These are phyloP conservation scores for Trifolium fragiferum DNA, from an alignment of 306 rosid genomes.

Conservation along the genomic window DNA sequence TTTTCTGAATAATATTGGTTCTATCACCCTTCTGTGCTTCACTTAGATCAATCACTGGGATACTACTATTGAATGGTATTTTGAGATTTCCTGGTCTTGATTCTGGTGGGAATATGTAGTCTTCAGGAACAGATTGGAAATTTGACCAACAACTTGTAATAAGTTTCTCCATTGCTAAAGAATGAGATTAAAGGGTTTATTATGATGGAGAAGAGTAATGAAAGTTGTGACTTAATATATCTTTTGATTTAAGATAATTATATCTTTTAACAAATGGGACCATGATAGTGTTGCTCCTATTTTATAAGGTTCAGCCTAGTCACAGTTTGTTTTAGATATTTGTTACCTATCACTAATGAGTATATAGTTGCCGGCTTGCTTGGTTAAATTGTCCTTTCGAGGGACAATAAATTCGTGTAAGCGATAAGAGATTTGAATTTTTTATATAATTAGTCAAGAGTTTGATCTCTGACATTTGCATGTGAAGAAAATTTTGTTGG, in stretches of 20 bases:
- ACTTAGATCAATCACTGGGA: conserved; percentile 42
- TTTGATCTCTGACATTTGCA: no score
- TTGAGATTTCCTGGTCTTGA: conserved; percentile 43
- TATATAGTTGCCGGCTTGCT: background rate
- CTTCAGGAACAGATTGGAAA: conserved; percentile 31
- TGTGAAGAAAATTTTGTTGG: no score
- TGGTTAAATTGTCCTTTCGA: background rate
- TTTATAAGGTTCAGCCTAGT: background rate
- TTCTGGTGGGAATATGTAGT: conserved; percentile 48
- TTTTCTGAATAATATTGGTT: conserved; percentile 32
- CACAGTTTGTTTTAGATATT: background rate
- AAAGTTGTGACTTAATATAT: background rate
- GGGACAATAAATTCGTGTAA: no score
- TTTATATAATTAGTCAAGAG: no score
- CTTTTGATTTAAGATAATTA: background rate
- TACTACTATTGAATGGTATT: conserved; percentile 19
- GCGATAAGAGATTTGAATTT: no score
- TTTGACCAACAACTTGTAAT: conserved; percentile 37
- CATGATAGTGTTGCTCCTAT: background rate
- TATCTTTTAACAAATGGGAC: background rate
- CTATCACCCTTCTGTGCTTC: conserved; percentile 1
- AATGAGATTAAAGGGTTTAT: background rate
- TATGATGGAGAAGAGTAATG: background rate
- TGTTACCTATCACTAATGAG: background rate
- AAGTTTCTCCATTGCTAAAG: conserved; percentile 39